Base-by-base conservation (phyloP, 257 asterid genomes). In the Capsicum baccatum region DNA sequence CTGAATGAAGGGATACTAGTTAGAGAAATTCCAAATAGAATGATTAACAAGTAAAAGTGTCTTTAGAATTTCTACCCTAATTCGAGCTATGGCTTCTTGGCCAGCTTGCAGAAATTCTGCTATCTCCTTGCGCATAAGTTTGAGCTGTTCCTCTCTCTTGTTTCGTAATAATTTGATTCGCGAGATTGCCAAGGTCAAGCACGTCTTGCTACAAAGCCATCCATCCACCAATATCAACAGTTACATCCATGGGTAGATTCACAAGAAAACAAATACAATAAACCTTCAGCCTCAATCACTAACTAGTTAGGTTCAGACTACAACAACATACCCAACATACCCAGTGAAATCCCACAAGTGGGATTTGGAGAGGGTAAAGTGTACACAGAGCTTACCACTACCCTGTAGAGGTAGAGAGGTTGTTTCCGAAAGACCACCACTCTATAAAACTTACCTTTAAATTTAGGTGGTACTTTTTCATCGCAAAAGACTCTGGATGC, bases 81-180 rank as follows among this genome's bases (percentile, higher is more conserved):
- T 96, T 84, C 97, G 94, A 86, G 98, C 98, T 70, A 96, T 93
- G 47, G 97, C 69, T 89, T 96, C 98, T 82, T 93, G 98, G 83
- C 98, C 99, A 73, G 98, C 86, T 86, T 89, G 97, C 85, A 96
- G 89, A 90, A 96, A 94, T 52, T 93, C 97, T 26, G 98, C 98
- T 55, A 96, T 94, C 92, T 94, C 98, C 86, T 93, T 96, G 26
- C 94, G 88, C 98, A 94, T 94, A 79, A 91, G 89, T 91, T 85
- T 96, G 83, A 94, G 88, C 89, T 96, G 97, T 86, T 85, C 93
- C 59, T 90, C 97, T 80, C 98, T 87, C 89, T 94, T 94, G 92
- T 94, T 94, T 92, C 93, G 98, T 90, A 94, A 85, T 92, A 96
- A 87, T 87, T 96, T 93, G 79, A 93, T 92, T 55, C 98, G 97